These are phyloP conservation scores for Nigrospora sphaerica DNA, from an alignment of 2,329 filamentous ascomycete species.

Conservation along the genomic window DNA sequence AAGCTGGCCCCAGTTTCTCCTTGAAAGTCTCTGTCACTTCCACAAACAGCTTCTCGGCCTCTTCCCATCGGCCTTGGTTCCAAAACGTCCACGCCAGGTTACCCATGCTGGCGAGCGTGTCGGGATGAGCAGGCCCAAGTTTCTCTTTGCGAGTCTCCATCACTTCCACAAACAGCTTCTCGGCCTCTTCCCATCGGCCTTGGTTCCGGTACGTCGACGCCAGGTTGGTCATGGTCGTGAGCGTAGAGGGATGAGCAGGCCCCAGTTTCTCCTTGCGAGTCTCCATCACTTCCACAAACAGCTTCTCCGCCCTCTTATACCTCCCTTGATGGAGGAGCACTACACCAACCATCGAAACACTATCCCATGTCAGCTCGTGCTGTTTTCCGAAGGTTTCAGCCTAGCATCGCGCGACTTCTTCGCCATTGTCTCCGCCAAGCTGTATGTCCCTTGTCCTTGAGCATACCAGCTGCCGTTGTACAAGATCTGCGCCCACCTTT, in stretches of 20 bases:
- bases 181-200: too few relatives aligned
- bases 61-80: slow-evolving; percentile 1
- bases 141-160: too few relatives aligned
- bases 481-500: slow-evolving; percentile 2
- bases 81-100: too few relatives aligned
- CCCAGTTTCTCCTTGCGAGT: background rate
- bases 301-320: background rate
- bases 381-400: too few relatives aligned
- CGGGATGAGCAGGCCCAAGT: too few relatives aligned
- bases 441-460: background rate
- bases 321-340: background rate
- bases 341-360: too few relatives aligned
- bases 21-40: slow-evolving; percentile 3
- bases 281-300: too few relatives aligned
- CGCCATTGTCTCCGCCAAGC: background rate
- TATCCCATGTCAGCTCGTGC: too few relatives aligned
- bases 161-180: too few relatives aligned
- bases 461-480: background rate
- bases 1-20: slow-evolving; percentile 1
- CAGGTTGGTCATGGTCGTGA: background rate
- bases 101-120: too few relatives aligned
- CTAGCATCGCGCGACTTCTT: slow-evolving; percentile 1
- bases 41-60: slow-evolving; percentile 1
- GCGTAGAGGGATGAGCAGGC: background rate
- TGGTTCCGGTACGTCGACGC: too few relatives aligned